Base-by-base conservation (phyloP, 2,329 filamentous ascomycete genomes). In the Hirsutella minnesotensis region DNA sequence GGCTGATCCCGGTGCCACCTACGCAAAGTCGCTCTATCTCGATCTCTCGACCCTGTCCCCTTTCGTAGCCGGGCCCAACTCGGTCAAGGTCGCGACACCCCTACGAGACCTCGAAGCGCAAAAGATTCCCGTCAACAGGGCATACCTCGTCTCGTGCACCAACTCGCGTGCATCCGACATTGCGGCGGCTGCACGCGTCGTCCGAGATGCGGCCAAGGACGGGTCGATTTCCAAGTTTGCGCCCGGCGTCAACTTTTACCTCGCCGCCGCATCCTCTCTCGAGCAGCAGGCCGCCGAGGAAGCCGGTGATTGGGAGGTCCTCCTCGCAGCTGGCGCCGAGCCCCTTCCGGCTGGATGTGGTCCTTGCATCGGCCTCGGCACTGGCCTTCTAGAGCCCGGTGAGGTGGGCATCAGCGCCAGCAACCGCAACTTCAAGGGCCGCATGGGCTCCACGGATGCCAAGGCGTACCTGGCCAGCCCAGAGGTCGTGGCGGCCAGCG, bases 341-440 rank as follows among this genome's bases (percentile, higher is more conserved):
- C 29, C 30, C 20, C 69, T 94, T 0, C 83, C 83, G 0, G 70
- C 84, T 8, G 83, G 83, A 0, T 95, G 89, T 50, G 87, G 79
- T 0, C 82, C 84, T 0, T 95, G 90, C 56, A 95, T 96, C 47
- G 89, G 89, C 8, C 73, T 94, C 0, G 86, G 83, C 9, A 42
- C 72, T 0, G 89, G 89, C 31, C 69, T 95, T 0, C 72, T 95
- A 1, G 81, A 95, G 59, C 73, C 77, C 2, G 86, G 85, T n/a
- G 88, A 95, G 64, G 79, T 88, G 9, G 88, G 88, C 19, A 89
- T 95, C 51, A 81, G 73, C 47, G 86, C 87, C 0, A 80, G 73
- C 41, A 95, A 95, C 67, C 73, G 89, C 10, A 95, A 95, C 61
- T 95, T 89, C 70, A 88, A 89, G 62, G 89, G 88, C 0, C 78